Base-by-base conservation (phyloP, 768 basidiomycete genomes). In the Trametopsis cervina region DNA sequence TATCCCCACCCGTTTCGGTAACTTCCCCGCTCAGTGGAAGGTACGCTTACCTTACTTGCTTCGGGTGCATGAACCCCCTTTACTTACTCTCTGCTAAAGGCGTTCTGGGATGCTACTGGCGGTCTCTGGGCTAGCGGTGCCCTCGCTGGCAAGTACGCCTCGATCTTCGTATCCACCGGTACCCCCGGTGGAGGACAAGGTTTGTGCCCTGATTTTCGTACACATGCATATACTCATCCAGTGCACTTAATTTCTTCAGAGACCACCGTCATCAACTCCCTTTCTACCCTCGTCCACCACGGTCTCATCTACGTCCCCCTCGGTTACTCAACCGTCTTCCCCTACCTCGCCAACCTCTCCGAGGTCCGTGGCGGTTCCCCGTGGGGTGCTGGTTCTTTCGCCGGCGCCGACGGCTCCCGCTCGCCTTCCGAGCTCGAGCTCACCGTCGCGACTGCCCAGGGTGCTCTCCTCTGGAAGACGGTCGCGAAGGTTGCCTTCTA, bases 111-210 rank as follows among this genome's bases (percentile, higher is more conserved):
- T 53, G 61, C 72, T 4, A 89, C 87, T 6, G 87, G 89, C 47
- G 57, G 63, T 1, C 72, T 86, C 25, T 89, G 88, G 87, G 57
- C 49, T 0, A 20, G 48, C 0, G 81, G 88, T 18, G 69, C 65
- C 1, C 69, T 93, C 43, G 65, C 72, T 15, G 90, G 89, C 55
- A 94, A 93, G 64, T 82, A 78, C 54, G 89, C 76, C 2, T 74
- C 81, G 12, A 66, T 80, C 36, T 92, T 91, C 69, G 78, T 88
- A 41, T 83, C 83, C 20, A 82, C 85, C 0, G 84, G 74, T 1
- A 69, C 73, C n/a, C 78, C 72, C 10, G 88, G 89, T 46, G 88
- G 89, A 50, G 90, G 90, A n/a, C 89, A 92, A 55, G 85, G 50
- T 52, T 18, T 35, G 46, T 37, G 5, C 22, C 7, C 4, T 36